A percentile compares a stretch with the other conserved stretches of the same genome.
phyloP scores from a whole-genome alignment of 371 early-diverging fungal species.

The Chytridium lagenaria region DNA sequence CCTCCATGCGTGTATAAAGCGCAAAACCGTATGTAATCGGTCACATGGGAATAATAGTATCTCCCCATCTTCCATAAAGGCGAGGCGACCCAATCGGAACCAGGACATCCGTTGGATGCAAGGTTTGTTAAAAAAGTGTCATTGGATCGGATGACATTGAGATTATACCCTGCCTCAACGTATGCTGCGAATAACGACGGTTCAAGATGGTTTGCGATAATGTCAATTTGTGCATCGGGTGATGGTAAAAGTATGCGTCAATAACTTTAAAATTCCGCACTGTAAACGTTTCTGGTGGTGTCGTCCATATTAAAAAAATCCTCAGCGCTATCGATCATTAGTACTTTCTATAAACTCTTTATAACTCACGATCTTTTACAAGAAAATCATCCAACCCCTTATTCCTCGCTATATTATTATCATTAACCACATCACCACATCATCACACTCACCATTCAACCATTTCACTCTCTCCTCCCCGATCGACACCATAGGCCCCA shows the following conservation, averaged over 20 bases:
- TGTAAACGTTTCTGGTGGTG: slow-evolving; percentile 32
- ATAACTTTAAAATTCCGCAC: slow-evolving; percentile 34
- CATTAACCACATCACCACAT: not conserved
- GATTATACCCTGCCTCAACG: slow-evolving; percentile 30
- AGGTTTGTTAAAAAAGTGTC: slow-evolving; percentile 24
- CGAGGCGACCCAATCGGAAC: slow-evolving; percentile 25
- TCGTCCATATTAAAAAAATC: slow-evolving; percentile 44
- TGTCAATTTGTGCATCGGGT: slow-evolving; percentile 32
- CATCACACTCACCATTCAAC: not conserved
- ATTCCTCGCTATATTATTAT: not conserved
- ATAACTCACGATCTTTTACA: slow-evolving; percentile 4
- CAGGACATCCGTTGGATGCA: slow-evolving; percentile 29
- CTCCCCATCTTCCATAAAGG: slow-evolving; percentile 21
- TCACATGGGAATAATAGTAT: slow-evolving; percentile 43
- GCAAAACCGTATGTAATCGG: slow-evolving; percentile 45
- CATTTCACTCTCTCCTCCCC: slow-evolving; percentile 1
- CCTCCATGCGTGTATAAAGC: slow-evolving; percentile 33
- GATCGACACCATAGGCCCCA: not conserved
- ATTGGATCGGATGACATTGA: slow-evolving; percentile 13
- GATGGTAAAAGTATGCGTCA: slow-evolving; percentile 38
- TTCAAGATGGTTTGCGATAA: slow-evolving; percentile 31
- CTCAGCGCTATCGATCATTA: slow-evolving; percentile 13
- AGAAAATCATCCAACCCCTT: not conserved
- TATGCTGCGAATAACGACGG: slow-evolving; percentile 21
- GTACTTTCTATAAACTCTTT: not conserved